A percentile compares a stretch with the other conserved stretches of the same genome.
Conservation (phyloP, 257 asterid species). For the Solanum pinnatisectum region DNA sequence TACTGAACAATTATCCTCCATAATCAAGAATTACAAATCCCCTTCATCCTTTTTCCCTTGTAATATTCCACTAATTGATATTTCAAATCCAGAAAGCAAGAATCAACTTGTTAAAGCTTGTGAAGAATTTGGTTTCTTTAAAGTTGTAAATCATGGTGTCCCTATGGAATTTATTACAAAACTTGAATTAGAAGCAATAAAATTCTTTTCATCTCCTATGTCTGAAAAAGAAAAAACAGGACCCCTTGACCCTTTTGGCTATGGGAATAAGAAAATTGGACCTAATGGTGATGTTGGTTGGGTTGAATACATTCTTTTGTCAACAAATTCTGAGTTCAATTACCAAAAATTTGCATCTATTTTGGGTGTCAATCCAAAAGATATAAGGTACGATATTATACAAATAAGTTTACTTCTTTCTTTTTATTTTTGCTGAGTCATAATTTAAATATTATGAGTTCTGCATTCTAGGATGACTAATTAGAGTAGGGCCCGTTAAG, state of each 20-base stretch:
- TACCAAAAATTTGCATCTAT: not conserved
- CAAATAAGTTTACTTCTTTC: not conserved
- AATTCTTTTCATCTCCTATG: not conserved
- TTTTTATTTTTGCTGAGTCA: not conserved
- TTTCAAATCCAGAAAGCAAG: not conserved
- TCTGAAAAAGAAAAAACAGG: not conserved
- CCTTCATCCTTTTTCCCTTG: not conserved
- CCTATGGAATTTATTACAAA: not conserved
- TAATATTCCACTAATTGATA: not conserved
- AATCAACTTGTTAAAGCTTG: not conserved
- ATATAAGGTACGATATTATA: not conserved
- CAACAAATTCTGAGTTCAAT: not conserved
- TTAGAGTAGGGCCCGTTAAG: not conserved
- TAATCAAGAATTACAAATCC: not conserved
- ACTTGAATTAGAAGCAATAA: not conserved
- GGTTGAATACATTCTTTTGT: not conserved
- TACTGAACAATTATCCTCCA: not conserved
- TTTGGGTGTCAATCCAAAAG: not conserved
- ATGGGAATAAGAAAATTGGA: not conserved
- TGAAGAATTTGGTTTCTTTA: not conserved
- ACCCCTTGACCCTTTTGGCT: not conserved
- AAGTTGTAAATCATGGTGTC: not conserved
- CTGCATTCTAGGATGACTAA: not conserved
- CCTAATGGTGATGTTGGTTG: not conserved
- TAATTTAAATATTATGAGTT: not conserved